Conservation (phyloP, 2,329 filamentous ascomycete genomes). For the Aspergillus fischeri region DNA sequence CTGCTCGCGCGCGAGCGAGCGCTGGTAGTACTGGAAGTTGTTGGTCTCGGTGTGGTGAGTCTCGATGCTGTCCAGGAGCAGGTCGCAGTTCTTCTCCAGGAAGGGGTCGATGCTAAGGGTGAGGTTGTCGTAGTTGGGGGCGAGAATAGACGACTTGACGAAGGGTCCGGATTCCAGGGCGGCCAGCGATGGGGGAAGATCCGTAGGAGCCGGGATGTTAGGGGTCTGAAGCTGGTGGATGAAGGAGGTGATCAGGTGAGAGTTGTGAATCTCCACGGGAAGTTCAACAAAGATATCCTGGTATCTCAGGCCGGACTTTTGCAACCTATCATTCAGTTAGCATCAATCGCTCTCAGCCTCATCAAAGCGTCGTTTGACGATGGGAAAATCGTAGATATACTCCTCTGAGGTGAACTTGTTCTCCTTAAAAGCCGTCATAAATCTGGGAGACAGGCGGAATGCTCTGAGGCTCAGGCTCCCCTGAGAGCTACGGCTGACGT, state of each 20-base stretch:
- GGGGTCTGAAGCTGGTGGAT: slow-evolving; percentile 82
- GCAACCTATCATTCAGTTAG: slow-evolving; percentile 59
- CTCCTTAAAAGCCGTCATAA: slow-evolving; percentile 93
- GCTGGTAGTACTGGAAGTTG: slow-evolving; percentile 98
- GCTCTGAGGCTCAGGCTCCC: slow-evolving; percentile 85
- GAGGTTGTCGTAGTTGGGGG: slow-evolving; percentile 83
- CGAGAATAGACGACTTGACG: slow-evolving; percentile 61
- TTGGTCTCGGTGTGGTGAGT: slow-evolving; percentile 97
- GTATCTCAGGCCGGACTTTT: slow-evolving; percentile 90
- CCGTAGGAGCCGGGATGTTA: slow-evolving; percentile 62
- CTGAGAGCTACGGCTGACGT: slow-evolving; percentile 91
- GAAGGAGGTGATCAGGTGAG: slow-evolving; percentile 90
- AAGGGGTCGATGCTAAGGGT: slow-evolving; percentile 95
- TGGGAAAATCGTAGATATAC: slow-evolving; percentile 51
- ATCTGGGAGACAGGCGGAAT: slow-evolving; percentile 80
- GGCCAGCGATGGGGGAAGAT: slow-evolving; percentile 72
- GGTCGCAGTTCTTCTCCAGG: slow-evolving; percentile 96
- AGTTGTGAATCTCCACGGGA: slow-evolving; percentile 89
- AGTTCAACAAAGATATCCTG: slow-evolving; percentile 91
- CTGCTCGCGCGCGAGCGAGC: slow-evolving; percentile 89
- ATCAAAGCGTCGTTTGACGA: neutral
- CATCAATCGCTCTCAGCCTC: neutral
- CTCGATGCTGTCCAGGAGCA: slow-evolving; percentile 94
- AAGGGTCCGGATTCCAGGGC: slow-evolving; percentile 66
- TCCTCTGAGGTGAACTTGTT: slow-evolving; percentile 94